Evolutionary conservation across 371 early-diverging fungal species (phyloP).

Genomic region (Dichotomocladium elegans): DNA sequence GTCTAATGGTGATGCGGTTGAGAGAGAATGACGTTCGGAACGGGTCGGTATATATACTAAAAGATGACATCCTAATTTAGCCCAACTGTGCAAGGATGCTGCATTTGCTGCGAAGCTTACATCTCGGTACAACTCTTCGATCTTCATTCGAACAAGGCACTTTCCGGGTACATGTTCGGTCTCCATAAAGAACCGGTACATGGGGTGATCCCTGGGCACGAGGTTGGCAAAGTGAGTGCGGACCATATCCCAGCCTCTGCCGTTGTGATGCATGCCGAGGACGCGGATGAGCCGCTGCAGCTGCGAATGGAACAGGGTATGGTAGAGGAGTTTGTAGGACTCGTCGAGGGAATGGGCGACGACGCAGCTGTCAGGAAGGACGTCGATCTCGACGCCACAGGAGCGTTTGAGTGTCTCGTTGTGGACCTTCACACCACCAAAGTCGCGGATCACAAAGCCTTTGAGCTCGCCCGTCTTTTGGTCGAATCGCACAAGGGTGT

Average conservation of each 20-base stretch:
- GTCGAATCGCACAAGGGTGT: constrained; percentile 61
- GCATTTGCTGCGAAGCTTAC: constrained; percentile 27
- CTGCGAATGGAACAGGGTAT: constrained; percentile 67
- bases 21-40: constrained; percentile 63
- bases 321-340: constrained; percentile 59
- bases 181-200: constrained; percentile 48
- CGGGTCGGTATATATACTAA: constrained; percentile 57
- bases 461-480: constrained; percentile 47
- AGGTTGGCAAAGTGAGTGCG: constrained; percentile 5
- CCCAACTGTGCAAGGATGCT: background rate
- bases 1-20: constrained; percentile 19
- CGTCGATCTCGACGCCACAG: constrained; percentile 44
- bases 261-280: constrained; percentile 59
- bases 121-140: constrained; percentile 65
- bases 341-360: constrained; percentile 55
- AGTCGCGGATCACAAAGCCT: constrained; percentile 72
- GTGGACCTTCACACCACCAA: constrained; percentile 71
- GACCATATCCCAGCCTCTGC: constrained; percentile 54
- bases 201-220: constrained; percentile 23
- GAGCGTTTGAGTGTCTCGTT: constrained; percentile 45
- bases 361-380: constrained; percentile 56
- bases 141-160: constrained; percentile 70
- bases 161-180: constrained; percentile 49
- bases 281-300: constrained; percentile 68
- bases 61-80: background rate